These are phyloP conservation scores for Carex arenaria DNA, from an alignment of 202 grass and related monocot genomes.

Conservation along the genomic window DNA sequence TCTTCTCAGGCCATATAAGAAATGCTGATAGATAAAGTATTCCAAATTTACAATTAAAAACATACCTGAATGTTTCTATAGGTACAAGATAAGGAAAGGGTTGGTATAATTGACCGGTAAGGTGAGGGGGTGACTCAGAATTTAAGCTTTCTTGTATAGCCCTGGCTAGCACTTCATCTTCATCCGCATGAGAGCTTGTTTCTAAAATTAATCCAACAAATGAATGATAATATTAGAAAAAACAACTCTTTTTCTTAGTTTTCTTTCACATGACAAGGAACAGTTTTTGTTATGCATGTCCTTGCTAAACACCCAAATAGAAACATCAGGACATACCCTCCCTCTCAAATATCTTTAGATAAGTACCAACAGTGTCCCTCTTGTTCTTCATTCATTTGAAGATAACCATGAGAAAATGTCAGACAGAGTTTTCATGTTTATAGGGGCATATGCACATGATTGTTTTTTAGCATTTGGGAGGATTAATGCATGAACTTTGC, in stretches of 20 bases:
- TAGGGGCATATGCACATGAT: background rate
- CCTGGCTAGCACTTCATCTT: conserved; percentile 83
- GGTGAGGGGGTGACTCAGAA: conserved; percentile 39
- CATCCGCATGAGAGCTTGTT: conserved; percentile 33
- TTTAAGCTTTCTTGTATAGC: conserved; percentile 89
- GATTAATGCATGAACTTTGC: conserved; percentile 13
- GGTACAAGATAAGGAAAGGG: conserved; percentile 19
- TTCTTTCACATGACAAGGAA: background rate
- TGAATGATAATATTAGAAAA: background rate
- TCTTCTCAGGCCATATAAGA: background rate
- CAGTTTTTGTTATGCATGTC: background rate
- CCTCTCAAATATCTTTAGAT: background rate
- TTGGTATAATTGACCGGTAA: background rate
- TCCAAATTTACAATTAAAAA: background rate
- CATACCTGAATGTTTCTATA: conserved; percentile 15
- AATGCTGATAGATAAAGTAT: background rate
- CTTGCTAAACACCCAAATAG: background rate
- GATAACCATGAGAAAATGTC: background rate
- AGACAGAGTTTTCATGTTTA: background rate
- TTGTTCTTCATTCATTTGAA: background rate
- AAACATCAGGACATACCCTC: conserved; percentile 17
- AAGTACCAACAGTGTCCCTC: background rate
- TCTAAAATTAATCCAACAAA: conserved; percentile 28
- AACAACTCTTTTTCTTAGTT: background rate
- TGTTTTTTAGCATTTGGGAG: background rate